Conservation (phyloP, 106 monocot genomes). For the Platanthera guangdongensis region DNA sequence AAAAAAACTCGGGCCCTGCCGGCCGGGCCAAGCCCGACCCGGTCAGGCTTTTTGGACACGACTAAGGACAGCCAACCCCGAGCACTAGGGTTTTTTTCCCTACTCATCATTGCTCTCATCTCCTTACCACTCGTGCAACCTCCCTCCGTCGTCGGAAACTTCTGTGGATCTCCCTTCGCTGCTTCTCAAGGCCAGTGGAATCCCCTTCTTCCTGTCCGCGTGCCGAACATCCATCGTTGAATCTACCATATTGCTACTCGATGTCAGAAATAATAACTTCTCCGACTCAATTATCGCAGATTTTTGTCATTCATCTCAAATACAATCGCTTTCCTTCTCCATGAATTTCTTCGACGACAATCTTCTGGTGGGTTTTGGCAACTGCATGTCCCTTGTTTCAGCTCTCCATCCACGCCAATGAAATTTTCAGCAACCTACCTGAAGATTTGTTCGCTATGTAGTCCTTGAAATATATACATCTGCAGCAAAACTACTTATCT, state of each 20-base stretch:
- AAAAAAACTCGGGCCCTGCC: too few species aligned
- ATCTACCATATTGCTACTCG: not conserved
- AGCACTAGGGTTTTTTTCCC: too few species aligned
- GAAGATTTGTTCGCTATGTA: slow-evolving; percentile 34
- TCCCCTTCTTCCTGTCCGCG: too few species aligned
- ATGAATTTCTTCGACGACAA: slow-evolving; percentile 34
- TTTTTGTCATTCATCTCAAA: slow-evolving; percentile 25
- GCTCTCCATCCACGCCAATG: slow-evolving; percentile 33
- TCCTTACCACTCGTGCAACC: too few species aligned
- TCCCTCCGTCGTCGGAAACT: too few species aligned
- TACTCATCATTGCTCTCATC: too few species aligned
- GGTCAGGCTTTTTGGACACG: too few species aligned
- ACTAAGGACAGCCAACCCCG: too few species aligned
- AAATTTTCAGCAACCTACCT: slow-evolving; percentile 33
- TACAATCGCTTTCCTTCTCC: slow-evolving; percentile 35
- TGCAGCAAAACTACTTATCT: slow-evolving; percentile 33
- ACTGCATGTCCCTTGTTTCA: slow-evolving; percentile 30
- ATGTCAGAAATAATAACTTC: slow-evolving; percentile 7
- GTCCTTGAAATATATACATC: slow-evolving; percentile 19
- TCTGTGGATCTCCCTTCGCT: too few species aligned
- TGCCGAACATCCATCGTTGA: too few species aligned
- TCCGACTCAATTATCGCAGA: not conserved
- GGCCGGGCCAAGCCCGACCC: too few species aligned
- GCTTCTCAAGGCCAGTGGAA: too few species aligned
- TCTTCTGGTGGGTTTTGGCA: slow-evolving; percentile 32